Conservation (phyloP, 2,329 filamentous ascomycete genomes). For the Fusarium concolor region DNA sequence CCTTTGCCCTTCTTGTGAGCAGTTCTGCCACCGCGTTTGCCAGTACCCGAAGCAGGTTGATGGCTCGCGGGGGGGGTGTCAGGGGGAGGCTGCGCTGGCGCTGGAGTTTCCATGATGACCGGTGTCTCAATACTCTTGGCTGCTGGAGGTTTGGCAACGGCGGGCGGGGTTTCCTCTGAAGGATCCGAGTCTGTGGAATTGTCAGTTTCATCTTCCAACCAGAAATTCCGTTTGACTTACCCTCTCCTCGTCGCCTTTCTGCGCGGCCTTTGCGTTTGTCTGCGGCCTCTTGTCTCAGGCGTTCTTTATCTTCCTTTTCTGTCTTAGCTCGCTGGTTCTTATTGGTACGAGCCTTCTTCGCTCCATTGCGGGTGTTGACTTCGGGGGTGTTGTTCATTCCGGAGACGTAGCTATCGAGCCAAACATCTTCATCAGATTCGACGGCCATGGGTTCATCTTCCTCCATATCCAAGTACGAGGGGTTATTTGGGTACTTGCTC, state of each 20-base stretch:
- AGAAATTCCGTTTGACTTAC: slow-evolving; percentile 58
- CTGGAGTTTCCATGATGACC: slow-evolving; percentile 44
- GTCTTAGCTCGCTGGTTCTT: slow-evolving; percentile 72
- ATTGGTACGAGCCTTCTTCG: slow-evolving; percentile 71
- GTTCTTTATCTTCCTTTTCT: slow-evolving; percentile 79
- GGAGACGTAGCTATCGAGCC: too few relatives aligned
- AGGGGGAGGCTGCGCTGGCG: slow-evolving; percentile 47
- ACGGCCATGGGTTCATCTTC: too few relatives aligned
- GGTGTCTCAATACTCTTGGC: slow-evolving; percentile 51
- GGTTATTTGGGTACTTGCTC: slow-evolving; percentile 52
- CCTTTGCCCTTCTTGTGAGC: slow-evolving; percentile 75
- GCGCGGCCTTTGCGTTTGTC: slow-evolving; percentile 85
- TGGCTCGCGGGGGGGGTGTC: slow-evolving; percentile 60
- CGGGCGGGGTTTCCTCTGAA: slow-evolving; percentile 73
- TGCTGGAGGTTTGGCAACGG: slow-evolving; percentile 49
- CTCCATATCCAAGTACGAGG: too few relatives aligned
- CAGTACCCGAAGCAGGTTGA: slow-evolving; percentile 58
- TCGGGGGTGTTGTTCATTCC: slow-evolving; percentile 52
- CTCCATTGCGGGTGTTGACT: slow-evolving; percentile 60
- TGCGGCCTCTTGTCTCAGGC: slow-evolving; percentile 77
- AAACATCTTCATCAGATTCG: slow-evolving; percentile 73
- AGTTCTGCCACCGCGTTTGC: slow-evolving; percentile 71
- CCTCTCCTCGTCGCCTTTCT: slow-evolving; percentile 83
- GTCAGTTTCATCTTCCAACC: slow-evolving; percentile 23
- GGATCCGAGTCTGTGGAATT: slow-evolving; percentile 72